These are phyloP conservation scores for Thamnidium elegans DNA, from an alignment of 192 early-diverging fungal species.

Conservation along the genomic window DNA sequence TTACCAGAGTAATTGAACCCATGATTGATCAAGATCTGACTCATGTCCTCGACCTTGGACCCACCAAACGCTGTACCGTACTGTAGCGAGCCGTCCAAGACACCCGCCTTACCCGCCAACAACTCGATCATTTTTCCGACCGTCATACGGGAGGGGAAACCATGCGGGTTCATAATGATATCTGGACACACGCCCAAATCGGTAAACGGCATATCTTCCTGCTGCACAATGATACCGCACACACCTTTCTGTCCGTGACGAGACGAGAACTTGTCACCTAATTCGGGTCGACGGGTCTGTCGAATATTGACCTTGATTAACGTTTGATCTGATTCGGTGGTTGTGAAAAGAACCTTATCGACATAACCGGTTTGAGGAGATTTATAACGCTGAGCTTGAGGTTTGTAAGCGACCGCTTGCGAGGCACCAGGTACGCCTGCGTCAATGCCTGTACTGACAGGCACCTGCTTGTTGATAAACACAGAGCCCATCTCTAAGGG, in stretches of 20 bases:
- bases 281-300: constrained; percentile 91
- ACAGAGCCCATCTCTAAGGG: constrained; percentile 66
- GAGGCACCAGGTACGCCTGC: constrained; percentile 50
- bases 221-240: constrained; percentile 93
- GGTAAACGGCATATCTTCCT: constrained; percentile 97
- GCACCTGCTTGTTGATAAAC: constrained; percentile 86
- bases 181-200: constrained; percentile 90
- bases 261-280: constrained; percentile 98
- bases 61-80: constrained; percentile 98
- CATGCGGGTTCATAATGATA: constrained; percentile 99
- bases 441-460: constrained; percentile 67
- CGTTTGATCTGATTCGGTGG: constrained; percentile 87
- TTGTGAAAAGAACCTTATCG: constrained; percentile 91
- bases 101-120: constrained; percentile 93
- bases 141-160: constrained; percentile 98
- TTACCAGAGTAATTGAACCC: constrained; percentile 97
- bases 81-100: constrained; percentile 85
- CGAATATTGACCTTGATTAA: constrained; percentile 88
- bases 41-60: constrained; percentile 95
- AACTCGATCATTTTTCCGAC: constrained; percentile 99
- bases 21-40: constrained; percentile 81
- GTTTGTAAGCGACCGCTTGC: constrained; percentile 60
- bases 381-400: constrained; percentile 81
- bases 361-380: constrained; percentile 87
- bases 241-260: constrained; percentile 98